Conservation (phyloP, 345 rosid genomes). For the Populus deltoides region DNA sequence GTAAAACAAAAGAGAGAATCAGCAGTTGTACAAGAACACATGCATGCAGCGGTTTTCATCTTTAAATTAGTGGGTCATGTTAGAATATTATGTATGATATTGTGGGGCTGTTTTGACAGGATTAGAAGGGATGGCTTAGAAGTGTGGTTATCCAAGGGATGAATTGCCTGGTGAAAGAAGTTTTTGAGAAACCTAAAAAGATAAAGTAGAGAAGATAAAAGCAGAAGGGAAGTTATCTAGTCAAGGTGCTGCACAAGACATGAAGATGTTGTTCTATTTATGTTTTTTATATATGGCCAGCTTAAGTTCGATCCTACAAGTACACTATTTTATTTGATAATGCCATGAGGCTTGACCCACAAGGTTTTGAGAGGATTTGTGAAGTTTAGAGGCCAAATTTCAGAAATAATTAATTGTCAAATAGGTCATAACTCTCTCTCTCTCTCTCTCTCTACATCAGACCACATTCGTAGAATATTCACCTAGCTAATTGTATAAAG, state of each 20-base stretch:
- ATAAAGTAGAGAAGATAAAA: not conserved
- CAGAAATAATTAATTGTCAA: not conserved
- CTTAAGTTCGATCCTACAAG: not conserved
- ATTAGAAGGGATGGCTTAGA: not conserved
- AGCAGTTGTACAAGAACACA: constrained; percentile 14
- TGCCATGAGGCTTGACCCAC: constrained; percentile 8
- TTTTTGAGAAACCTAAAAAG: not conserved
- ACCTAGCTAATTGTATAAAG: constrained; percentile 2
- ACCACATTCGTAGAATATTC: constrained; percentile 24
- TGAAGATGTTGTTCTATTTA: not conserved
- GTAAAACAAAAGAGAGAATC: constrained; percentile 23
- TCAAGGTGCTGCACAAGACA: constrained; percentile 28
- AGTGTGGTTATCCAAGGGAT: not conserved
- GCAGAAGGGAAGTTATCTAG: constrained; percentile 5
- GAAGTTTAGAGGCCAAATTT: constrained; percentile 9
- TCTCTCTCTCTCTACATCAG: constrained; percentile 12
- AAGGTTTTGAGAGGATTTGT: constrained; percentile 17
- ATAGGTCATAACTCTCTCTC: constrained; percentile 1
- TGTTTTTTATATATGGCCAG: not conserved
- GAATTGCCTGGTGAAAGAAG: not conserved
- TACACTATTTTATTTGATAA: constrained; percentile 8
- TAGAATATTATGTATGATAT: not conserved
- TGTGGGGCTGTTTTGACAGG: constrained; percentile 16
- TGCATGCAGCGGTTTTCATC: not conserved
- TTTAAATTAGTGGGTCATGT: constrained; percentile 13